These are phyloP conservation scores for Cicer chorassanicum DNA, from an alignment of 306 rosid species.

Conservation along the genomic window DNA sequence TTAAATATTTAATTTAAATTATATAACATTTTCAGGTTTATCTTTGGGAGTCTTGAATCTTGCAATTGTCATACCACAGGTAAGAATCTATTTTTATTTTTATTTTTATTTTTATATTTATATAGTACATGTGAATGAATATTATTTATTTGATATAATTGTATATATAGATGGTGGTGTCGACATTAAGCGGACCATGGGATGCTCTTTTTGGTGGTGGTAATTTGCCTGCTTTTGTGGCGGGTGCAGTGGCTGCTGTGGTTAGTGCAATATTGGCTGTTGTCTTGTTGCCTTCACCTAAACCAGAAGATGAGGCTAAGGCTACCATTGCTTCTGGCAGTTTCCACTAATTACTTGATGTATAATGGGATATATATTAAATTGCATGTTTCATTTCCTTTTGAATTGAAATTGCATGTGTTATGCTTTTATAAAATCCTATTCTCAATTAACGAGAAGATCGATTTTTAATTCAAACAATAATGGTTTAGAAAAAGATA, in stretches of 20 bases:
- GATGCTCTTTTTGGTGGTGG: conserved; percentile 26
- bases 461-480: too few species aligned
- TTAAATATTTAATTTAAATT: too few species aligned
- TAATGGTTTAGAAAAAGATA: too few species aligned
- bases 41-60: conserved; percentile 11
- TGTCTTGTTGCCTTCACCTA: background rate
- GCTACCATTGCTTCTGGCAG: background rate
- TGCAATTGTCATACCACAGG: conserved; percentile 13
- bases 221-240: conserved; percentile 28
- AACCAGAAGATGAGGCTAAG: background rate
- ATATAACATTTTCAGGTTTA: background rate
- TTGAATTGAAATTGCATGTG: too few species aligned
- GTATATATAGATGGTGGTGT: background rate
- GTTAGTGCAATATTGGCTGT: background rate
- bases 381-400: too few species aligned
- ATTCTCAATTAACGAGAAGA: too few species aligned
- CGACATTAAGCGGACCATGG: conserved; percentile 18
- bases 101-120: background rate
- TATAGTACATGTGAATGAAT: too few species aligned
- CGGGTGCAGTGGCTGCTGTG: background rate
- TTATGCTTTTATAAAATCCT: too few species aligned
- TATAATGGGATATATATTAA: too few species aligned
- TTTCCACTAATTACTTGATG: background rate
- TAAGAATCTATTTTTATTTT: background rate
- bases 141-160: too few species aligned